These are phyloP conservation scores for Stachybotrys chartarum DNA, from an alignment of 2,329 filamentous ascomycete genomes.

Conservation along the genomic window DNA sequence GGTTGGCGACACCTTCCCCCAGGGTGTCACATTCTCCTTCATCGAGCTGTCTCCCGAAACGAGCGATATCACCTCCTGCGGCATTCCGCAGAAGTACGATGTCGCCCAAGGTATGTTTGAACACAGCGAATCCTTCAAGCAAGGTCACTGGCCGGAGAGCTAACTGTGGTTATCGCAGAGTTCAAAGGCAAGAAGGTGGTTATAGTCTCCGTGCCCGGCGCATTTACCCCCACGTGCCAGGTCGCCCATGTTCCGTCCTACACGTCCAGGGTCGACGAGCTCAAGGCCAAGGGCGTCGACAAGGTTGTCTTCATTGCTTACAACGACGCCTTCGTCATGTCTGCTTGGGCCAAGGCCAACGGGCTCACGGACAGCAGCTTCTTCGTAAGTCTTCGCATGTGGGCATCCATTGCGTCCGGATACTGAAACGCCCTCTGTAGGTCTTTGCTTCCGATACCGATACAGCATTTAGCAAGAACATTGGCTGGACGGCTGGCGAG, in stretches of 20 bases:
- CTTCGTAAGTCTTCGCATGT: conserved; percentile 33
- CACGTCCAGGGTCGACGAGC: conserved; percentile 60
- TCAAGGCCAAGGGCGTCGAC: conserved; percentile 78
- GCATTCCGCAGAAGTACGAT: conserved; percentile 69
- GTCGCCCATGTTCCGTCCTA: conserved; percentile 75
- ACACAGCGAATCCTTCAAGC: too few species aligned
- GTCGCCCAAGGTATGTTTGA: conserved; percentile 59
- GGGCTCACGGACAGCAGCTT: conserved; percentile 65
- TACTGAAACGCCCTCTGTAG: conserved; percentile 20
- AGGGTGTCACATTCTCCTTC: conserved; percentile 76
- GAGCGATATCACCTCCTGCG: conserved; percentile 65
- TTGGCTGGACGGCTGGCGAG: conserved; percentile 71
- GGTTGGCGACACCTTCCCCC: conserved; percentile 76
- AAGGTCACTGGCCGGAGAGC: too few species aligned
- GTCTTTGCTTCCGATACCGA: conserved; percentile 69
- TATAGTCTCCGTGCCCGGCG: conserved; percentile 54
- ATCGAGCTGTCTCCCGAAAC: conserved; percentile 67
- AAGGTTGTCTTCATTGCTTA: conserved; percentile 72
- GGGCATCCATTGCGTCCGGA: neutral
- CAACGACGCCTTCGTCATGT: conserved; percentile 86
- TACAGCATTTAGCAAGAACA: conserved; percentile 66
- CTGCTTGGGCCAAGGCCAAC: conserved; percentile 86
- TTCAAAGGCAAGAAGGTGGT: conserved; percentile 51
- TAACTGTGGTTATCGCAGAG: conserved; percentile 25
- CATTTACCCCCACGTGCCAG: conserved; percentile 84